Evolutionary conservation across 2,329 filamentous ascomycete species (phyloP), one percentile per base, ranked within the genome.

Genomic region (Xylariaceae sp.): DNA sequence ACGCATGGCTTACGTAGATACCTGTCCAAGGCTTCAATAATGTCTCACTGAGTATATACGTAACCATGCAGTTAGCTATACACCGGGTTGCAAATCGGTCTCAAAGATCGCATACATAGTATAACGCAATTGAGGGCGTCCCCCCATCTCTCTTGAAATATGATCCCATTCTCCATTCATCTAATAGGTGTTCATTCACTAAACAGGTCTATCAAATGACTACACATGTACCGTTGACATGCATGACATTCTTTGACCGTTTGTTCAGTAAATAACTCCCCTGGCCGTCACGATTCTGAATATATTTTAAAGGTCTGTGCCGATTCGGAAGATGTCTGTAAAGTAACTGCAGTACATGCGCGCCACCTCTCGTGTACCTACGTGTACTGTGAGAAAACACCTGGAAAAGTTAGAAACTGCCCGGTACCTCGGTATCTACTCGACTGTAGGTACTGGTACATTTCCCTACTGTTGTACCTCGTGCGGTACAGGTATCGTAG

Each of bases 211-310:
- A n/a, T n/a, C n/a, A n/a, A n/a, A n/a, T n/a, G n/a, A n/a, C n/a
- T n/a, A n/a, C n/a, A n/a, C n/a, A n/a, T n/a, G n/a, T n/a, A n/a
- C n/a, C n/a, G n/a, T n/a, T n/a, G n/a, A n/a, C n/a, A n/a, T n/a
- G n/a, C n/a, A n/a, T n/a, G n/a, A n/a, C n/a, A n/a, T n/a, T n/a
- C n/a, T n/a, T n/a, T n/a, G n/a, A n/a, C n/a, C n/a, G n/a, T n/a
- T 50, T 50, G 40, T 44, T 39, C 52, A 50, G 46, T 55, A 55
- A 55, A 50, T 55, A 45, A 55, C 46, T 32, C 27, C n/a, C n/a
- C n/a, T 20, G 30, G 30, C 43, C 18, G 18, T 24, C 23, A 46
- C 29, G 41, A 41, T 37, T 41, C 45, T 24, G n/a, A n/a, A n/a
- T n/a, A n/a, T 9, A 13, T 23, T 9, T 29, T 11, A n/a, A 13